Conservation (phyloP, 1,284 basidiomycete species). For the Boletus semigastroideus region DNA sequence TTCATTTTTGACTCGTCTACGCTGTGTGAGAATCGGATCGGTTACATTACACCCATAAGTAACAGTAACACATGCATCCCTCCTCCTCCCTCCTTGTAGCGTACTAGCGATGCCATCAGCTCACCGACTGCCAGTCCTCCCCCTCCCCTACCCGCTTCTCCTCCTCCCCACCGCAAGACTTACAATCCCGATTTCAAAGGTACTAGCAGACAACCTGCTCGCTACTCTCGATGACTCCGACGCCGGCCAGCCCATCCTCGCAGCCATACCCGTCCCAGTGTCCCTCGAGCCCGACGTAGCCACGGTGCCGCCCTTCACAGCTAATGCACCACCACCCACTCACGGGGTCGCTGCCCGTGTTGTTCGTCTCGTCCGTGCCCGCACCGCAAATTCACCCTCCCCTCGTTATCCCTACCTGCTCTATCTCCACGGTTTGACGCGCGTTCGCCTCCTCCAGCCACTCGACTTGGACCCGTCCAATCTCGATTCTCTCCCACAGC, state of each 20-base stretch:
- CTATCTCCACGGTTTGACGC: constrained; percentile 62
- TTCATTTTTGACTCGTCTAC: no score
- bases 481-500: constrained; percentile 36
- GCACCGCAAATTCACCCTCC: constrained; percentile 27
- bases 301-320: background rate
- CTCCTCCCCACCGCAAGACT: constrained; percentile 66
- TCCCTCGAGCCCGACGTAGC: constrained; percentile 21
- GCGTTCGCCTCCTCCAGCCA: constrained; percentile 45
- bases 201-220: constrained; percentile 59
- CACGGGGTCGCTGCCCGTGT: constrained; percentile 57
- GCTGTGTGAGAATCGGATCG: background rate
- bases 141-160: constrained; percentile 61
- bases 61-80: background rate
- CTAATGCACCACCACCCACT: constrained; percentile 10
- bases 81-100: background rate
- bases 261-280: constrained; percentile 54
- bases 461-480: constrained; percentile 32
- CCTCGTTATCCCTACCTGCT: constrained; percentile 56
- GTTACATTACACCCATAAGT: background rate
- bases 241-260: constrained; percentile 57
- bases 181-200: constrained; percentile 56
- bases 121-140: constrained; percentile 56
- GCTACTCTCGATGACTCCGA: constrained; percentile 62
- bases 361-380: constrained; percentile 59
- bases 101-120: constrained; percentile 22